These are phyloP conservation scores for Amanita exitialis DNA, from an alignment of 768 basidiomycete species.

Conservation along the genomic window DNA sequence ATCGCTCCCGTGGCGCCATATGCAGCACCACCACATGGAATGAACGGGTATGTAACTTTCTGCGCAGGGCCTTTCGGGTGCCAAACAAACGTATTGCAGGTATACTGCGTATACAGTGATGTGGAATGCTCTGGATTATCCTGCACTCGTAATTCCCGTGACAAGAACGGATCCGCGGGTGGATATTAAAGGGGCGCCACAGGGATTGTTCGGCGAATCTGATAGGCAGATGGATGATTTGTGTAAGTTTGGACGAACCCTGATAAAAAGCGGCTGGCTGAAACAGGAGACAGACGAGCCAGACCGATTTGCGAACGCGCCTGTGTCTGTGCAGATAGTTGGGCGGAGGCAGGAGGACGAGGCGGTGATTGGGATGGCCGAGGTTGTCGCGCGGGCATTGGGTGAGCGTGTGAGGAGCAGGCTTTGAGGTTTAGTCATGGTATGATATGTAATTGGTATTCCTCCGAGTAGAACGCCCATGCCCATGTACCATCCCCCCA, in stretches of 20 bases:
- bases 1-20: constrained; percentile 54
- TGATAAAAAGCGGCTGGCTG: neutral
- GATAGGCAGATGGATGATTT: constrained; percentile 42
- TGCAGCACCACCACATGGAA: constrained; percentile 55
- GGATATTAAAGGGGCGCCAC: constrained; percentile 35
- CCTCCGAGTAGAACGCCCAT: neutral
- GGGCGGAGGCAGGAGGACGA: constrained; percentile 70
- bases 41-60: constrained; percentile 28
- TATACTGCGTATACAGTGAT: constrained; percentile 44
- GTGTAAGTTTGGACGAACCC: constrained; percentile 32
- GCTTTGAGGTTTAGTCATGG: neutral
- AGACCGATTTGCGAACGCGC: constrained; percentile 41
- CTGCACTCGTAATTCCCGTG: constrained; percentile 54
- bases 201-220: constrained; percentile 32
- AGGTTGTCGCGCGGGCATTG: constrained; percentile 50
- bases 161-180: constrained; percentile 42
- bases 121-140: constrained; percentile 64
- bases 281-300: constrained; percentile 41
- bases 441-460: neutral
- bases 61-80: neutral
- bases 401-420: constrained; percentile 11
- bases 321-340: constrained; percentile 56
- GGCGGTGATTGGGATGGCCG: constrained; percentile 58
- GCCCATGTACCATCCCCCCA: neutral
- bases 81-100: constrained; percentile 17